Conservation (phyloP, 345 rosid genomes). For the Boechera stricta region DNA sequence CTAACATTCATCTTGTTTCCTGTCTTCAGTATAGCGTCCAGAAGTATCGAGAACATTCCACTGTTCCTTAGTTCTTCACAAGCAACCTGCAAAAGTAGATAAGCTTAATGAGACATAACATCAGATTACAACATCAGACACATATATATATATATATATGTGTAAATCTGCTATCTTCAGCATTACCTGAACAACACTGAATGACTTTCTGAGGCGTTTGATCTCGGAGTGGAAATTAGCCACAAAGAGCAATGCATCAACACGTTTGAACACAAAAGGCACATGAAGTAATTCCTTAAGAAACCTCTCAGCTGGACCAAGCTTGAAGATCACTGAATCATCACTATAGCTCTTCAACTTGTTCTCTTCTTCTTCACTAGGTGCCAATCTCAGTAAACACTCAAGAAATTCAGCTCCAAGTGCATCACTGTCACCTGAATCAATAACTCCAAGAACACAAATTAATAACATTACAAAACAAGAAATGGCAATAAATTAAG, state of each 20-base stretch:
- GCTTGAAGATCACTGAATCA: constrained; percentile 49
- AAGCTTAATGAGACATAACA: constrained; percentile 21
- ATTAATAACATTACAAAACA: neutral
- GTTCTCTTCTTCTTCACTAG: constrained; percentile 78
- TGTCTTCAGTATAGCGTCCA: constrained; percentile 86
- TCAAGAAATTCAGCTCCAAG: constrained; percentile 90
- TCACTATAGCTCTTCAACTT: constrained; percentile 67
- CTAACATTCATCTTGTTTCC: constrained; percentile 89
- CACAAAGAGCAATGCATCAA: constrained; percentile 70
- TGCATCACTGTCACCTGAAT: constrained; percentile 72
- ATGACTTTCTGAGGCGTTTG: constrained; percentile 71
- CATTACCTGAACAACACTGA: constrained; percentile 70
- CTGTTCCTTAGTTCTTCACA: constrained; percentile 83
- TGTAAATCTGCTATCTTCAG: neutral
- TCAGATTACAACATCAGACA: neutral
- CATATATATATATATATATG: neutral
- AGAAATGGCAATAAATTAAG: neutral
- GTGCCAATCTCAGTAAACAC: constrained; percentile 81
- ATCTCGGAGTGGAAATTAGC: constrained; percentile 79
- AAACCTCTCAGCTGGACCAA: constrained; percentile 78
- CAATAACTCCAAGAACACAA: neutral
- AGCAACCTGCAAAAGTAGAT: constrained; percentile 62
- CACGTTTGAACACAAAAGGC: constrained; percentile 81
- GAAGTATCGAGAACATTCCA: constrained; percentile 76
- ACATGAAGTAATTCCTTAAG: constrained; percentile 76